A percentile compares a stretch with the other conserved stretches of the same genome.
Conservation (phyloP, 2,329 filamentous ascomycete genomes). For the Colletotrichum sp. region DNA sequence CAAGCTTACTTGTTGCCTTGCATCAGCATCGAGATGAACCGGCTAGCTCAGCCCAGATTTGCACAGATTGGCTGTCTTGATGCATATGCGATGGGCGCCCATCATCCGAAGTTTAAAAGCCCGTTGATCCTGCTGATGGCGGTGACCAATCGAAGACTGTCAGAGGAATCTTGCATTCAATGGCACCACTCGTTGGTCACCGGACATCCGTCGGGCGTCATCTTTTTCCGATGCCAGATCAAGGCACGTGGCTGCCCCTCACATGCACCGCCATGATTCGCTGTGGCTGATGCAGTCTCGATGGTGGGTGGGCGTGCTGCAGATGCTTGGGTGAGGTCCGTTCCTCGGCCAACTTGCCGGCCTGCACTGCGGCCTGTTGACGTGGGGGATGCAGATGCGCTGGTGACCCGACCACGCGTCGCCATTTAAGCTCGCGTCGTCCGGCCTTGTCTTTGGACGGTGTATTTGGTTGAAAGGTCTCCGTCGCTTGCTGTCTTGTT, state of each 20-base stretch:
- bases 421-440: slow-evolving; percentile 4
- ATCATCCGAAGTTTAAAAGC: background rate
- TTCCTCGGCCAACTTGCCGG: slow-evolving; percentile 17
- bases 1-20: background rate
- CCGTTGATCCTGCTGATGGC: background rate
- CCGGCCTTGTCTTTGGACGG: background rate
- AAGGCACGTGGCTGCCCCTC: slow-evolving; percentile 2
- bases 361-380: background rate
- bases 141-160: background rate
- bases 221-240: background rate
- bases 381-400: background rate
- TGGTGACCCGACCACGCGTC: slow-evolving; percentile 14
- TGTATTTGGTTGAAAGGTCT: background rate
- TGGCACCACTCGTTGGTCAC: background rate
- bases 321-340: background rate
- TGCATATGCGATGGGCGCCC: background rate
- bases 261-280: slow-evolving; percentile 6
- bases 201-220: background rate
- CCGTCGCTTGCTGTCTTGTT: background rate
- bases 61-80: background rate
- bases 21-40: slow-evolving; percentile 13
- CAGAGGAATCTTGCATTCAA: background rate
- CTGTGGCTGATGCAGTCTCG: slow-evolving; percentile 7
- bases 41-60: background rate
- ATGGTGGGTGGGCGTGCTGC: background rate